Percentiles rank a stretch among this genome's conserved stretches.
phyloP scores from a whole-genome alignment of 2,329 filamentous ascomycete species.

The Pseudogymnoascus sp. region DNA sequence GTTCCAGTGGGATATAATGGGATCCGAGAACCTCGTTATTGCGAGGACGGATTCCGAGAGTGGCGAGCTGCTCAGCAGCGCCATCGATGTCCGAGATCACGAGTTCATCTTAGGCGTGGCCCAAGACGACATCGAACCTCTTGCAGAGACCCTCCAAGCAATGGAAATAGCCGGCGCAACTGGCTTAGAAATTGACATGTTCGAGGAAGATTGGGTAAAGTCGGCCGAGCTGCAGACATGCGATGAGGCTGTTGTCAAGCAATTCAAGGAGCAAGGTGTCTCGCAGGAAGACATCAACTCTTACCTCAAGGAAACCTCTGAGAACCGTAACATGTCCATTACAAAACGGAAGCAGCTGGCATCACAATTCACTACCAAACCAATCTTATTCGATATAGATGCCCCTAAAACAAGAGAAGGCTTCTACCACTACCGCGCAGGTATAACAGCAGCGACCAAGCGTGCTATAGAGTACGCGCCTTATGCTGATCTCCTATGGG shows the following conservation, averaged over 20 bases:
- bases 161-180: slow-evolving; percentile 79
- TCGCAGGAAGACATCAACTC: slow-evolving; percentile 54
- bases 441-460: slow-evolving; percentile 82
- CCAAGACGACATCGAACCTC: slow-evolving; percentile 63
- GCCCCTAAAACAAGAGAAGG: slow-evolving; percentile 88
- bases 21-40: slow-evolving; percentile 87
- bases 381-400: slow-evolving; percentile 82
- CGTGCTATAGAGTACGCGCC: slow-evolving; percentile 85
- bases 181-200: slow-evolving; percentile 74
- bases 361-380: slow-evolving; percentile 51
- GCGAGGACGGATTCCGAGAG: slow-evolving; percentile 94
- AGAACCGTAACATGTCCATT: slow-evolving; percentile 68
- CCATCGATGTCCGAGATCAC: slow-evolving; percentile 89
- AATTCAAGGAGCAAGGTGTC: slow-evolving; percentile 61
- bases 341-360: slow-evolving; percentile 69
- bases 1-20: slow-evolving; percentile 99
- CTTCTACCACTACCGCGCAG: slow-evolving; percentile 82
- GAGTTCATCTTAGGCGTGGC: slow-evolving; percentile 90
- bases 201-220: slow-evolving; percentile 84
- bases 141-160: slow-evolving; percentile 79
- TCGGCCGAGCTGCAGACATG: slow-evolving; percentile 78
- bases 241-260: slow-evolving; percentile 77
- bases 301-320: slow-evolving; percentile 56
- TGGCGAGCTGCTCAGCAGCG: slow-evolving; percentile 80
- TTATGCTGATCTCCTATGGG: slow-evolving; percentile 92